These are phyloP conservation scores for Saccharomycopsis schoenii DNA, from an alignment of 805 yeast species.

Conservation along the genomic window DNA sequence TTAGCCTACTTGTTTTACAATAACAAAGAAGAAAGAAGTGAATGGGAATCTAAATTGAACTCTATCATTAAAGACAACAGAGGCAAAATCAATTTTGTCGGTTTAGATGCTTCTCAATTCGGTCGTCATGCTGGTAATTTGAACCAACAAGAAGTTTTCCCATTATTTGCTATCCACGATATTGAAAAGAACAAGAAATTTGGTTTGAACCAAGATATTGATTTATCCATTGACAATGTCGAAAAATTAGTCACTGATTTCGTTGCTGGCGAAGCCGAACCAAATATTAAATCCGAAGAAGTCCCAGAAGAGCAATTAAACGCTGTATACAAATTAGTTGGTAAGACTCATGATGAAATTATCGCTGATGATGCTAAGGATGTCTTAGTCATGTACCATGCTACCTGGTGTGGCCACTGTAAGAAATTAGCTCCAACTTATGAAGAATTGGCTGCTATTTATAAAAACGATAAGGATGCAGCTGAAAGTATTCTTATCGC, in stretches of 20 bases:
- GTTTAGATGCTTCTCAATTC: constrained; percentile 68
- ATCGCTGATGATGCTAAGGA: constrained; percentile 51
- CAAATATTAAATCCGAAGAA: constrained; percentile 77
- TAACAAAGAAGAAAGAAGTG: constrained; percentile 53
- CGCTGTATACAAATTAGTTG: constrained; percentile 70
- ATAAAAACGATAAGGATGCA: constrained; percentile 39
- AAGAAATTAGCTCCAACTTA: constrained; percentile 81
- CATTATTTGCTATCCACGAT: constrained; percentile 85
- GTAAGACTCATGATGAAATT: constrained; percentile 66
- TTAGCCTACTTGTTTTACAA: constrained; percentile 83
- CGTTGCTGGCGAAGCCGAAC: constrained; percentile 52
- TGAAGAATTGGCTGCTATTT: constrained; percentile 75
- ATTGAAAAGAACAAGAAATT: constrained; percentile 58
- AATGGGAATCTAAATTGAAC: constrained; percentile 40
- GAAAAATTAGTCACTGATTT: constrained; percentile 53
- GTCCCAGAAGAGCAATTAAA: constrained; percentile 76
- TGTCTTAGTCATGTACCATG: constrained; percentile 82
- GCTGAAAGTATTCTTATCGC: constrained; percentile 61
- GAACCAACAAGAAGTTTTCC: constrained; percentile 78
- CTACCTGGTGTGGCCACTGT: constrained; percentile 98
- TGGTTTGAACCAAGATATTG: constrained; percentile 54
- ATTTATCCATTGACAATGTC: constrained; percentile 44
- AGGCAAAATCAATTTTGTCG: constrained; percentile 80
- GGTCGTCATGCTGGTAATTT: constrained; percentile 84
- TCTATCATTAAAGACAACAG: constrained; percentile 64